Conservation (phyloP, 2,329 filamentous ascomycete genomes). For the Bipolaris sorokiniana region DNA sequence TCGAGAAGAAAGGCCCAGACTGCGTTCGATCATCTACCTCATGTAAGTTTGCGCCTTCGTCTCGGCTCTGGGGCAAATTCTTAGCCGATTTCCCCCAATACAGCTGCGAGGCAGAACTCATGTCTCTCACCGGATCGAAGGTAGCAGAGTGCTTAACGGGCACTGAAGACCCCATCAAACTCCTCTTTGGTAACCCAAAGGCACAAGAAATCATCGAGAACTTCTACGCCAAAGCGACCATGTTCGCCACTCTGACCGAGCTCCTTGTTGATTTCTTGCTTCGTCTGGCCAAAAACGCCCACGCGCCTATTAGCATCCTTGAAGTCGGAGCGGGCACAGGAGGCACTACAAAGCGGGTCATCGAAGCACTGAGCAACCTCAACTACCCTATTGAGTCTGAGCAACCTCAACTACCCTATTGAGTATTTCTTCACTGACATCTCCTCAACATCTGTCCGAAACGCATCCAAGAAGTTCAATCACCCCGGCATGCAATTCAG, state of each 20-base stretch:
- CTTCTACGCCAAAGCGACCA: constrained; percentile 25
- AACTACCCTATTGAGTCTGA: constrained; percentile 35
- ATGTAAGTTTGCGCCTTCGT: constrained; percentile 1
- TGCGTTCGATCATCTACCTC: constrained; percentile 1
- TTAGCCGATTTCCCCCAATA: constrained; percentile 18
- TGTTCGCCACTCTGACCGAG: constrained; percentile 24
- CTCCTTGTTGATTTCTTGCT: constrained; percentile 19
- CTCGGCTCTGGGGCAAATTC: not conserved
- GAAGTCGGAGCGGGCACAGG: constrained; percentile 52
- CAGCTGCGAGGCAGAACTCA: constrained; percentile 16
- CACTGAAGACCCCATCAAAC: constrained; percentile 15
- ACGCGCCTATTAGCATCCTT: constrained; percentile 35
- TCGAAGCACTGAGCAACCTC: constrained; percentile 9
- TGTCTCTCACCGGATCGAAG: constrained; percentile 17
- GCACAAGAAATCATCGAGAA: constrained; percentile 20
- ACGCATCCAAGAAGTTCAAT: constrained; percentile 37
- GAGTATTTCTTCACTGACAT: constrained; percentile 53
- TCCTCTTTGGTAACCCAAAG: constrained; percentile 20
- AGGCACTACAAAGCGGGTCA: constrained; percentile 41
- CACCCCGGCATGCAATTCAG: constrained; percentile 43
- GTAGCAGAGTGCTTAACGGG: constrained; percentile 23
- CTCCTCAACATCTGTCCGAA: constrained; percentile 46
- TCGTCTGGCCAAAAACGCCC: constrained; percentile 6
- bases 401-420: constrained; percentile 17
- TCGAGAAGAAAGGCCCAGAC: constrained; percentile 6